Evolutionary conservation across 257 asterid genomes (phyloP), one percentile per base, ranked within the genome.

Genomic region (Mitragyna speciosa): DNA sequence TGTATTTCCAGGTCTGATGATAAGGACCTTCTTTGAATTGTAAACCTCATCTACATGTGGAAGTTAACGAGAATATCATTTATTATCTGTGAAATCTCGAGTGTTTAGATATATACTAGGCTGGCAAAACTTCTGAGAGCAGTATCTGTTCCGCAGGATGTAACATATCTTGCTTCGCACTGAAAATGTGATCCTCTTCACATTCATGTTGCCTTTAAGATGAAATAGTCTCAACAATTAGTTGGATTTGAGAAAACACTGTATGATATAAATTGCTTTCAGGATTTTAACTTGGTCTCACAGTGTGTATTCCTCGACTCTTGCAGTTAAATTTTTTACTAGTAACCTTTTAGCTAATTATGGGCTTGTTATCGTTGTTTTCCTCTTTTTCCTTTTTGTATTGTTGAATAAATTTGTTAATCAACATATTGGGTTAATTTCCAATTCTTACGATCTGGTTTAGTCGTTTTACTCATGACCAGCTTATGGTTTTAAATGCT

Each of bases 1-100:
- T 75, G 48, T 75, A 7, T 41, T 64, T 80, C 75, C 76, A 51
- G 22, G 28, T 80, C 63, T 65, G 79, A 19, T 80, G 58, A 52
- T 54, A 67, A 71, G 51, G 64, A 28, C 83, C 36, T 59, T 41
- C n/a, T 47, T 56, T 73, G 73, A 63, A 63, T 67, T 80, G 26
- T 56, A 33, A n/a, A 51, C 24, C 31, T 70, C 11, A 73, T 73
- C 54, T 70, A 47, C 80, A 64, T 65, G 80, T 76, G 72, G 52
- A 76, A 41, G 61, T 39, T 26, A 26, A 58, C 47, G 30, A 30
- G 43, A 63, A 28, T 45, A 76, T 66, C 26, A 4, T 41, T 11
- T 63, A 0, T 51, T 7, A 12, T 9, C 30, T 10, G 26, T 11
- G 12, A 63, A 76, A n/a, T n/a, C n/a, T n/a, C n/a, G n/a, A n/a